Base-by-base conservation (phyloP, 1,284 basidiomycete genomes). In the Amylostereum areolatum region DNA sequence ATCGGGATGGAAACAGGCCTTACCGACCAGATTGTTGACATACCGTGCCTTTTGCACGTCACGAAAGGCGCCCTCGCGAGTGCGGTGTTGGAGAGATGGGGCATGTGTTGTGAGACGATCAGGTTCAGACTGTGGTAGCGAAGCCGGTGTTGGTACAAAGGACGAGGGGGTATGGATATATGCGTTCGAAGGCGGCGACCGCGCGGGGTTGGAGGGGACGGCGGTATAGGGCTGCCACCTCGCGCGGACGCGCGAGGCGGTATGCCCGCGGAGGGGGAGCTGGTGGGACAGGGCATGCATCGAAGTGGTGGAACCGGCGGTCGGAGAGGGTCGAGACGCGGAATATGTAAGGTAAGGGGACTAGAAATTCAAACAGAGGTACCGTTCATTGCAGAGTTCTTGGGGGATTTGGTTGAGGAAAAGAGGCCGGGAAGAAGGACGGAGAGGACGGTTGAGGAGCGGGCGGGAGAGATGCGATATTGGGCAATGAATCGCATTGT, bases 221-320 rank as follows among this genome's bases (percentile, higher is more conserved):
- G 66, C 58, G 68, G 66, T 63, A 65, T 88, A 88, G 54, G 85
- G 85, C 67, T 89, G 85, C 85, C 85, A 88, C 59, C 84, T 81
- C 59, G 80, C 70, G 64, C 81, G 70, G 43, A 78, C 69, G 58
- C 81, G 77, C 51, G 83, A 76, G 10, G 81, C 78, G 59, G 80
- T 77, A 45, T 80, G 78, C 41, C 81, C 83, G 70, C 84, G 70
- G 63, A 85, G 83, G 69, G 83, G 74, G 51, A 85, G 67, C 11
- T 79, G 73, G 52, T 86, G 81, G 18, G 75, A 67, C 32, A 80
- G 63, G 12, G 80, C 68, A 69, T 83, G 80, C 77, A 85, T 68
- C 18, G 18, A 18, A 18, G 18, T 18, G 18, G 18, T 18, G 18
- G 18, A 18, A 18, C 18, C 18, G 18, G 46, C 34, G 34, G 46